These are phyloP conservation scores for Mortierella antarctica DNA, from an alignment of 192 early-diverging fungal genomes.

Conservation along the genomic window DNA sequence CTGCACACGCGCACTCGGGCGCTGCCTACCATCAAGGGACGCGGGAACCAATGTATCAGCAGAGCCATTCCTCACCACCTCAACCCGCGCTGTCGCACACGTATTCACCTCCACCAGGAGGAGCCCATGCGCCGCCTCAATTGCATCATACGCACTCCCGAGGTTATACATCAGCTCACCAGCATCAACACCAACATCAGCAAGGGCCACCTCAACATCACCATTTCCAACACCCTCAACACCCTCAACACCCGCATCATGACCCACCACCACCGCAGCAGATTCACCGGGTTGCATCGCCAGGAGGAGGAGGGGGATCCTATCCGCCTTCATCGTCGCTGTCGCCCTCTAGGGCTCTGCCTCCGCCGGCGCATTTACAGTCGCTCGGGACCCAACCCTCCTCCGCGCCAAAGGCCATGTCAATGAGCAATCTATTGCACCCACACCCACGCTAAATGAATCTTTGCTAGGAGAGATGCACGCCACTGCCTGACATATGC, in stretches of 20 bases:
- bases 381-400: not conserved
- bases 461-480: too few species aligned
- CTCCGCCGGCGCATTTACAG: not conserved
- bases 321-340: not conserved
- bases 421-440: constrained; percentile 24
- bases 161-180: not conserved
- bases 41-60: constrained; percentile 6
- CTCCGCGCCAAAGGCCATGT: constrained; percentile 5
- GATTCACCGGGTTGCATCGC: not conserved
- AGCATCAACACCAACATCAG: not conserved
- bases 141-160: not conserved
- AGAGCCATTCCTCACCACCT: constrained; percentile 6
- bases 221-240: not conserved
- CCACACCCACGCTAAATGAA: not conserved
- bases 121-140: not conserved
- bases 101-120: not conserved
- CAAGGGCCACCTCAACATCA: not conserved
- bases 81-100: not conserved
- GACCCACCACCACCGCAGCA: constrained; percentile 1
- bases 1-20: not conserved
- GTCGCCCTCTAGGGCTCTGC: not conserved
- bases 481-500: too few species aligned
- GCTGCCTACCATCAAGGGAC: constrained; percentile 2
- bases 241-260: constrained; percentile 2
- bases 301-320: not conserved